Evolutionary conservation across 306 rosid genomes (phyloP).

Genomic region (Rosa multiflora): DNA sequence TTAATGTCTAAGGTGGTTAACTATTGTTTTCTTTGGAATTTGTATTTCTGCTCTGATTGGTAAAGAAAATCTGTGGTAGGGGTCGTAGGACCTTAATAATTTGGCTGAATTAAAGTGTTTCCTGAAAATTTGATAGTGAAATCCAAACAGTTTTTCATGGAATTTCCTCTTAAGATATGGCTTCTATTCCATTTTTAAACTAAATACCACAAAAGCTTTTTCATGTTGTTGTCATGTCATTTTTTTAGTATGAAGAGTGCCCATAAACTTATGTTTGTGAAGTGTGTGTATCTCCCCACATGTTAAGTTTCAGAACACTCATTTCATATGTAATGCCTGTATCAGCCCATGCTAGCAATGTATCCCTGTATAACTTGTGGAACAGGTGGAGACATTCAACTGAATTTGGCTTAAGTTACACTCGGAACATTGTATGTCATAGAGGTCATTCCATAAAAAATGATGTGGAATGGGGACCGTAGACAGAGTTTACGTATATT

Average conservation of each 20-base stretch:
- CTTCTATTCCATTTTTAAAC: neutral
- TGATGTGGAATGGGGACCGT: neutral
- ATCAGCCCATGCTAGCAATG: neutral
- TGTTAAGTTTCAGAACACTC: neutral
- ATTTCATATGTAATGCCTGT: neutral
- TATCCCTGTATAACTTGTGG: neutral
- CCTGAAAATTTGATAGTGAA: neutral
- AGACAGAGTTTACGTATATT: slow-evolving; percentile 14
- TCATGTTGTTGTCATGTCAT: neutral
- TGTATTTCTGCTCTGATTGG: neutral
- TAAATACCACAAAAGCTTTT: neutral
- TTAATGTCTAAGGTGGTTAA: neutral
- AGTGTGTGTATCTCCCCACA: neutral
- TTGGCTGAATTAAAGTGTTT: neutral
- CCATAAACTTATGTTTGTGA: neutral
- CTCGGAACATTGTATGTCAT: neutral
- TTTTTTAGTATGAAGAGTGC: neutral
- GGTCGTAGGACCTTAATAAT: neutral
- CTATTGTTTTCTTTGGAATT: neutral
- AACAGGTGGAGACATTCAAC: slow-evolving; percentile 2
- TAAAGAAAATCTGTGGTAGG: neutral
- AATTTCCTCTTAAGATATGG: slow-evolving; percentile 1
- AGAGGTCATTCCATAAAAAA: neutral
- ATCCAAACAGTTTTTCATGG: neutral
- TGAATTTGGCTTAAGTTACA: neutral